Conservation (phyloP, 2,329 filamentous ascomycete species). For the Chaetomium strumarium region DNA sequence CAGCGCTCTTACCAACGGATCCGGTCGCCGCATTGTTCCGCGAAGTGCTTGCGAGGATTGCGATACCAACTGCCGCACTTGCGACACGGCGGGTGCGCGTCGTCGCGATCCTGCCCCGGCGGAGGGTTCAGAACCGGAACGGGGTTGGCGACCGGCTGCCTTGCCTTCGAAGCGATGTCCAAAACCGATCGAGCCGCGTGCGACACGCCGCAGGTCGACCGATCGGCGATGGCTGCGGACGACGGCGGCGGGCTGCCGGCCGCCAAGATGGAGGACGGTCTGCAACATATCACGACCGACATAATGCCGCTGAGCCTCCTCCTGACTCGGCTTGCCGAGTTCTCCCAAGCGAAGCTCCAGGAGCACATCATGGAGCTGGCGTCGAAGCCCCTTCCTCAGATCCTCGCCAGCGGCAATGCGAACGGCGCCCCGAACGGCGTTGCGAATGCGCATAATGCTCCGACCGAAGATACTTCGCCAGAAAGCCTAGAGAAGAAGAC, state of each 20-base stretch:
- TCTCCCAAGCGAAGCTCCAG: slow-evolving; percentile 71
- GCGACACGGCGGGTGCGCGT: not conserved
- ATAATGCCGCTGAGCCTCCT: slow-evolving; percentile 72
- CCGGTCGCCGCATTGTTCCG: not conserved
- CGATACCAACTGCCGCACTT: not conserved
- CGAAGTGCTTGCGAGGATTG: not conserved
- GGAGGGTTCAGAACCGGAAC: not conserved
- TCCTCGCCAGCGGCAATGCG: slow-evolving; percentile 46
- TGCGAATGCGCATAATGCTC: slow-evolving; percentile 22
- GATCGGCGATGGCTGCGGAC: slow-evolving; percentile 12
- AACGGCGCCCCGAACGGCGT: slow-evolving; percentile 21
- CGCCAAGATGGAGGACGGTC: slow-evolving; percentile 52
- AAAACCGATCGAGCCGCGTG: not conserved
- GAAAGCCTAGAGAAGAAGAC: slow-evolving; percentile 74
- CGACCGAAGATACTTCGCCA: slow-evolving; percentile 50
- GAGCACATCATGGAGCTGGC: slow-evolving; percentile 66
- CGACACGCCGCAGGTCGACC: not conserved
- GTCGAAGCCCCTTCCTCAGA: slow-evolving; percentile 55
- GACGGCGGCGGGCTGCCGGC: slow-evolving; percentile 20
- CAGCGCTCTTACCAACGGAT: not conserved
- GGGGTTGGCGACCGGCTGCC: not conserved
- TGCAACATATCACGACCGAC: slow-evolving; percentile 65
- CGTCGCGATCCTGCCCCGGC: no score
- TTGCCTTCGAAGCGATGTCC: not conserved
- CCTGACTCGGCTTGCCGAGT: slow-evolving; percentile 73